phyloP scores from a whole-genome alignment of 2,329 filamentous ascomycete species.

The Aurifilum marmelostoma region DNA sequence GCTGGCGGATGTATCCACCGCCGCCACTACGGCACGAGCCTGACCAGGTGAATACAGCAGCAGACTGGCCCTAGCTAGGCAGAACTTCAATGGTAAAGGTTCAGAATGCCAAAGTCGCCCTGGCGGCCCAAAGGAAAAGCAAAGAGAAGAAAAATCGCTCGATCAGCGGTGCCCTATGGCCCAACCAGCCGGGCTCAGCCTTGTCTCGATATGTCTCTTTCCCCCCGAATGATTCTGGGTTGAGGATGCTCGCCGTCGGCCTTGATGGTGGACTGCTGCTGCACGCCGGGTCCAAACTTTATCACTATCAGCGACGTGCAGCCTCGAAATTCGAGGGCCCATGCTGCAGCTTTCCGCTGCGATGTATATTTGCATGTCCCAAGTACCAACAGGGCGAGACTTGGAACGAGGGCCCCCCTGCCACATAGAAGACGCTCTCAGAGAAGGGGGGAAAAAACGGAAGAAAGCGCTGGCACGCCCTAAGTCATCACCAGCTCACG shows the following conservation, averaged over 20 bases:
- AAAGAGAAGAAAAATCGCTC: background rate
- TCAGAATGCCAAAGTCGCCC: background rate
- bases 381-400: background rate
- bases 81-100: background rate
- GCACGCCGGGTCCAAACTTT: background rate
- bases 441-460: background rate
- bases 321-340: background rate
- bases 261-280: background rate
- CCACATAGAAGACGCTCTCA: too few relatives aligned
- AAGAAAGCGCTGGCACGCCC: background rate
- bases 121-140: background rate
- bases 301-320: background rate
- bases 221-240: slow-evolving; percentile 6
- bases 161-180: slow-evolving; percentile 33
- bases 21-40: background rate
- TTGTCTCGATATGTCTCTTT: slow-evolving; percentile 6
- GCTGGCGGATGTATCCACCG: too few relatives aligned
- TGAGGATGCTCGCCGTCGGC: background rate
- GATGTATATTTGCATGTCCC: background rate
- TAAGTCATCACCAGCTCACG: background rate
- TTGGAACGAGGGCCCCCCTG: too few relatives aligned
- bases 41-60: background rate
- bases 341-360: background rate
- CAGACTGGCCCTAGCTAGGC: background rate
- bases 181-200: slow-evolving; percentile 27